These are phyloP conservation scores for Aspergillus bertholletiae DNA, from an alignment of 495 filamentous ascomycete species.

Conservation along the genomic window DNA sequence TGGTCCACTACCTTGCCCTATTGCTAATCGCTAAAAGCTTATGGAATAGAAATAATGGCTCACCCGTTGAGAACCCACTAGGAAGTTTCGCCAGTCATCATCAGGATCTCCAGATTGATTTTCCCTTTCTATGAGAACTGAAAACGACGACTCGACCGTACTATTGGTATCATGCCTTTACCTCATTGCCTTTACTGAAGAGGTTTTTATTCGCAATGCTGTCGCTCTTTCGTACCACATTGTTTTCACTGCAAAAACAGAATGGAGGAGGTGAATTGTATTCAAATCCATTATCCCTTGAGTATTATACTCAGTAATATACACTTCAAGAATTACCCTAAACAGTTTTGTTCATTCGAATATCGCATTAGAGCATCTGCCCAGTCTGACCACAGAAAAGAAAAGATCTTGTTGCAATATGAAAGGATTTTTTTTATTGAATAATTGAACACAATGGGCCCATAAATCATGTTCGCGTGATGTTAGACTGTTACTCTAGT, in stretches of 20 bases:
- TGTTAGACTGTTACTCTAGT: background rate
- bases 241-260: too few relatives aligned
- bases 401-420: background rate
- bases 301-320: too few relatives aligned
- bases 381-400: background rate
- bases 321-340: background rate
- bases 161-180: background rate
- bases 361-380: background rate
- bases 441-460: background rate
- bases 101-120: background rate
- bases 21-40: background rate
- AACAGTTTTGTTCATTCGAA: background rate
- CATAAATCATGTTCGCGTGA: conserved; percentile 15
- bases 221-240: too few relatives aligned
- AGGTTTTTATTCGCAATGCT: too few relatives aligned
- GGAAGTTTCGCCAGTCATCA: background rate
- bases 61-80: background rate
- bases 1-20: too few relatives aligned
- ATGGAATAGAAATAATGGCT: background rate
- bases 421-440: conserved; percentile 1
- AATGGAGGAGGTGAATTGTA: background rate
- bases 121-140: background rate
- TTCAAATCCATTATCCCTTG: background rate
- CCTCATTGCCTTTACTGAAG: too few relatives aligned
- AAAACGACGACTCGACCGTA: background rate